Evolutionary conservation across 306 rosid species (phyloP), one percentile per base, ranked within the genome.

Genomic region (Senna siamea): DNA sequence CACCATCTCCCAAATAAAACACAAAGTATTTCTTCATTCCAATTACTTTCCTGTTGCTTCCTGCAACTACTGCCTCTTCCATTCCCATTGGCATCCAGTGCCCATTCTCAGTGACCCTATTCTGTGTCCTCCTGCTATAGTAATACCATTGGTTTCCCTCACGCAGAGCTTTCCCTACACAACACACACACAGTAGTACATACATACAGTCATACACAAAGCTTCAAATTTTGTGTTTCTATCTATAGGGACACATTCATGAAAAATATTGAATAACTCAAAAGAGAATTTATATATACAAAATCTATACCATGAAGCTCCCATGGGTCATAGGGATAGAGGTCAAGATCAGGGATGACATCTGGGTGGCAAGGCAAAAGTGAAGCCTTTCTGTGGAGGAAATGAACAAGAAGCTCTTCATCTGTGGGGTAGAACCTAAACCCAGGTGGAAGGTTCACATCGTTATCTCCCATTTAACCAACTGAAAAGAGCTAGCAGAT

Each of bases 291-390:
- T 2, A 32, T 32, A 5, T 32, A 32, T 32, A 32, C 2, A 5
- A 2, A 2, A 32, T 2, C 2, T 2, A 5, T 32, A 94, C 97
- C 99, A 43, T 88, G 61, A 41, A 94, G 93, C 7, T 92, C 88
- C 99, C 99, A 94, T 1, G 99, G 99, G 74, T 94, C 93, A 56
- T 81, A 87, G 0, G 93, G 88, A 69, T 74, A 88, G 79, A 89
- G 97, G 32, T 85, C 88, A 76, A 94, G 99, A 76, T 94, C 99
- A 73, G 99, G 99, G 41, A 94, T 92, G 85, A 92, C 96, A 22
- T 94, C 99, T 0, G 99, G 99, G 48, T 94, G 97, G 70, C 90
- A 90, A 18, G 99, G 99, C 6, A 94, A 69, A 66, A 92, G 94
- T 22, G 93, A 72, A 1, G 89, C 97, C 75, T 90, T 94, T 38